Percentiles rank a stretch among this genome's conserved stretches.
These are phyloP conservation scores for Voacanga thouarsii DNA, from an alignment of 257 asterid genomes.

Conservation along the genomic window DNA sequence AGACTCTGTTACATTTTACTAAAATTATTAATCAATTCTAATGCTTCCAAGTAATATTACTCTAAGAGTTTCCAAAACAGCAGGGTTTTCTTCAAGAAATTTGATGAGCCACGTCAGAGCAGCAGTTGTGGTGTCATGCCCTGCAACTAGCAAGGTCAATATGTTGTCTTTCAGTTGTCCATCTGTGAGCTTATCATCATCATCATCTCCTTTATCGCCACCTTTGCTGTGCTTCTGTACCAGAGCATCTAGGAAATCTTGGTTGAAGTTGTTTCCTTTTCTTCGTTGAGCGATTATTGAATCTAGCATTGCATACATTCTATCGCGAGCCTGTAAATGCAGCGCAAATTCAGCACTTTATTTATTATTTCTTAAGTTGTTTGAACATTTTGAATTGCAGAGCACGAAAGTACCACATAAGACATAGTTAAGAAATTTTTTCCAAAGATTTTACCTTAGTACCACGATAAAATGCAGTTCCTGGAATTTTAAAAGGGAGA, in stretches of 20 bases:
- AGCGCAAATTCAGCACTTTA: conserved; percentile 11
- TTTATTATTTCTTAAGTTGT: background rate
- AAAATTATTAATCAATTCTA: background rate
- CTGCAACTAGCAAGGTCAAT: conserved; percentile 73
- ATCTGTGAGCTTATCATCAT: conserved; percentile 76
- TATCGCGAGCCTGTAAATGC: conserved; percentile 66
- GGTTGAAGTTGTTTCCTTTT: conserved; percentile 49
- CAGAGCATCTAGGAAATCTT: conserved; percentile 72
- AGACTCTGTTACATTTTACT: conserved; percentile 3
- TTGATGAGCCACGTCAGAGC: conserved; percentile 78
- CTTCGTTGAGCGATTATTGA: conserved; percentile 55
- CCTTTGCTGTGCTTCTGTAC: conserved; percentile 55
- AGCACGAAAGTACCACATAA: background rate
- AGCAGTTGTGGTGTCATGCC: conserved; percentile 91
- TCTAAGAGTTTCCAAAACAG: conserved; percentile 56
- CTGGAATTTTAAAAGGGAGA: conserved; percentile 68
- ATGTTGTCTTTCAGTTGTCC: conserved; percentile 78
- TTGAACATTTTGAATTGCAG: background rate
- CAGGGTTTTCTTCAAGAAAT: conserved; percentile 69
- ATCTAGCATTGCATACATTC: conserved; percentile 73
- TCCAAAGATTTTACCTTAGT: conserved; percentile 47
- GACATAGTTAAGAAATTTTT: background rate
- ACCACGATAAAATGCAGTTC: conserved; percentile 80
- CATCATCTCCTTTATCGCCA: conserved; percentile 47
- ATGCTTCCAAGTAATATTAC: conserved; percentile 31